Evolutionary conservation across 148 eudicot species (phyloP).

Genomic region (Vaccinium corymbosum): DNA sequence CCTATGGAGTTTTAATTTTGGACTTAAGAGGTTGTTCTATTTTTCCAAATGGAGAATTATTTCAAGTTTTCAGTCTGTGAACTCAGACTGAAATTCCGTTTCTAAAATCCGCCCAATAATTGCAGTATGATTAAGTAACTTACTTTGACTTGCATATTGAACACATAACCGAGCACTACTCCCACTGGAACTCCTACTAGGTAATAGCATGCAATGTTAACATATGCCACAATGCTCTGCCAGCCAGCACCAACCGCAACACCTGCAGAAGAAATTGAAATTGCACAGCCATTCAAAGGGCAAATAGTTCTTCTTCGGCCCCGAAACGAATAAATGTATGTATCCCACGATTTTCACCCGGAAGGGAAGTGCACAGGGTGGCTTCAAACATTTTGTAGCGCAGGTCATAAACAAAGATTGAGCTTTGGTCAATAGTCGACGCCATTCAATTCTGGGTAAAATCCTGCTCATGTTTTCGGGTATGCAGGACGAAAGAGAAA

Average conservation of each 20-base stretch:
- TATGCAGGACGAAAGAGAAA: background rate
- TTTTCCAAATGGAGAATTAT: background rate
- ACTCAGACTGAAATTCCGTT: background rate
- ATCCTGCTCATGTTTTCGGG: background rate
- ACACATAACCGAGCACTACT: slow-evolving; percentile 38
- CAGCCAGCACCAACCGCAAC: slow-evolving; percentile 48
- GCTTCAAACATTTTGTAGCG: background rate
- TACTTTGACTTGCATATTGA: slow-evolving; percentile 36
- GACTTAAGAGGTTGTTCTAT: no score
- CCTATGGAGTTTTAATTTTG: no score
- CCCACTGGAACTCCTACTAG: slow-evolving; percentile 48
- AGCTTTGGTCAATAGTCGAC: background rate
- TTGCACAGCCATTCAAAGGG: background rate
- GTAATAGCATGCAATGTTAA: slow-evolving; percentile 45
- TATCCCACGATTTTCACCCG: background rate
- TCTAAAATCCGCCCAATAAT: background rate
- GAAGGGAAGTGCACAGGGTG: background rate
- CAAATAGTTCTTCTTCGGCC: background rate
- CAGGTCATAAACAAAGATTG: background rate
- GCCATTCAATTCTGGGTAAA: background rate
- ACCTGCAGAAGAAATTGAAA: slow-evolving; percentile 20
- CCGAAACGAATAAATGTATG: background rate
- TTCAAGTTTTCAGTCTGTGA: background rate
- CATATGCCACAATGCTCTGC: slow-evolving; percentile 42
- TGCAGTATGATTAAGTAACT: background rate